Evolutionary conservation across 75 land plant species (phyloP).

Genomic region (Azolla pinnata): DNA sequence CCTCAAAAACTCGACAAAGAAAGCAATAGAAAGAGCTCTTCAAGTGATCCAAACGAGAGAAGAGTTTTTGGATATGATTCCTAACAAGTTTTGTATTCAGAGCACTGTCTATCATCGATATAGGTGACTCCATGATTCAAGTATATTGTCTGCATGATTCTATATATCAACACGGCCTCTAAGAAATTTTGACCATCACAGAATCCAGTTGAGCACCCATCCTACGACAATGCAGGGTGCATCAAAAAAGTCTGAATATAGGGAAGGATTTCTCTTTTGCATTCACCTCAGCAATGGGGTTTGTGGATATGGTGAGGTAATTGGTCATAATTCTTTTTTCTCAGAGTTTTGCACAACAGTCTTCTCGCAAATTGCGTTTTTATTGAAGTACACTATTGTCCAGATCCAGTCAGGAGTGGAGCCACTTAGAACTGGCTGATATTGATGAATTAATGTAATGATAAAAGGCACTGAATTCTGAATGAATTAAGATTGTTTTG

Average conservation of each 20-base stretch:
- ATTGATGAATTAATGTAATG: no score
- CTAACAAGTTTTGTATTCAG: conserved; percentile 14
- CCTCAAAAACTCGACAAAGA: no score
- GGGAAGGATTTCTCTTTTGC: conserved; percentile 62
- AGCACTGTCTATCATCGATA: conserved; percentile 24
- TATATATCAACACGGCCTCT: conserved; percentile 2
- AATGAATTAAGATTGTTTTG: no score
- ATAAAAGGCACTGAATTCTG: no score
- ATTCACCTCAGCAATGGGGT: conserved; percentile 47
- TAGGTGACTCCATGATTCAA: background rate
- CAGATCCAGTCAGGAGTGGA: no score
- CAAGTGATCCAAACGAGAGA: conserved; percentile 22
- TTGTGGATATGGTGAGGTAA: conserved; percentile 81
- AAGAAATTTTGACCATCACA: conserved; percentile 16
- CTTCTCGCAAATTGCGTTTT: no score
- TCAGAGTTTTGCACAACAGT: no score
- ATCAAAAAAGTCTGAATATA: conserved; percentile 11
- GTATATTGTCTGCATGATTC: background rate
- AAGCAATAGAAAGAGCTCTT: conserved; percentile 44
- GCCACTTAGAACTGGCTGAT: no score
- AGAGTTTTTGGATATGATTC: conserved; percentile 1
- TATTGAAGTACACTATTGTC: no score
- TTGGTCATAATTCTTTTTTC: no score
- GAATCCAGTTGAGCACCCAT: conserved; percentile 50
- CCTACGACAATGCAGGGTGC: conserved; percentile 31